A percentile compares a stretch with the other conserved stretches of the same genome.
Evolutionary conservation across 495 filamentous ascomycete genomes (phyloP).

Genomic region (Aspergillus taichungensis): DNA sequence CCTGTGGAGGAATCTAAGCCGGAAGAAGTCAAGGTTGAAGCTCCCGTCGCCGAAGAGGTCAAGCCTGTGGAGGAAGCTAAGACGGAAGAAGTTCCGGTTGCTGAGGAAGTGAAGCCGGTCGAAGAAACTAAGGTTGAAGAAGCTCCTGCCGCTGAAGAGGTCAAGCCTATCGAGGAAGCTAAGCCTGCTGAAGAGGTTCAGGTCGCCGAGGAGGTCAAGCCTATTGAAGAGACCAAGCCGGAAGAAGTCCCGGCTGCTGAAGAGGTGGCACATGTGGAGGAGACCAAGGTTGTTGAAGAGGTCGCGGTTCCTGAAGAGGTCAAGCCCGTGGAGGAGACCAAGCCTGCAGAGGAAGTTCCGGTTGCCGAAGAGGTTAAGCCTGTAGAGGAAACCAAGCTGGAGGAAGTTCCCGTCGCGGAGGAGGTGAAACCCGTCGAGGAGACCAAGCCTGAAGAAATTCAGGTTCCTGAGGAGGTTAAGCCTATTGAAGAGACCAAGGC

Average conservation of each 20-base stretch:
- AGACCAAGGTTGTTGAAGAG: not conserved
- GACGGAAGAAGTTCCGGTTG: not conserved
- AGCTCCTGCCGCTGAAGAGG: not conserved
- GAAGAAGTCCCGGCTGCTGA: not conserved
- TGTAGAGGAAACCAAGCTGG: not conserved
- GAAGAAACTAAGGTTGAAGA: not conserved
- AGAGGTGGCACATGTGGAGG: not conserved
- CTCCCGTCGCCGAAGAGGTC: not conserved
- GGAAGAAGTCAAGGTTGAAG: not conserved
- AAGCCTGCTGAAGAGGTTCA: not conserved
- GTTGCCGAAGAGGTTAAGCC: not conserved
- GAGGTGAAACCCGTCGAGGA: not conserved
- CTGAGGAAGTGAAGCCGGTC: not conserved
- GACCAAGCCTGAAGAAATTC: not conserved
- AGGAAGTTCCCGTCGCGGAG: not conserved
- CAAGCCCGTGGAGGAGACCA: not conserved
- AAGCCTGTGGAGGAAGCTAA: not conserved
- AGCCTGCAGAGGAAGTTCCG: too few species aligned
- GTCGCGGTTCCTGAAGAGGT: not conserved
- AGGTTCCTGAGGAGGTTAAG: conserved; percentile 6
- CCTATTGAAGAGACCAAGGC: conserved; percentile 4
- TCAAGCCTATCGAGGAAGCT: not conserved
- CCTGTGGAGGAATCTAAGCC: not conserved
- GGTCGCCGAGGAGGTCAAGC: not conserved
- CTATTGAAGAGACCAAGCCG: too few species aligned